Evolutionary conservation across 2,329 filamentous ascomycete genomes (phyloP).

Genomic region (Emmonsiellopsis sp.): DNA sequence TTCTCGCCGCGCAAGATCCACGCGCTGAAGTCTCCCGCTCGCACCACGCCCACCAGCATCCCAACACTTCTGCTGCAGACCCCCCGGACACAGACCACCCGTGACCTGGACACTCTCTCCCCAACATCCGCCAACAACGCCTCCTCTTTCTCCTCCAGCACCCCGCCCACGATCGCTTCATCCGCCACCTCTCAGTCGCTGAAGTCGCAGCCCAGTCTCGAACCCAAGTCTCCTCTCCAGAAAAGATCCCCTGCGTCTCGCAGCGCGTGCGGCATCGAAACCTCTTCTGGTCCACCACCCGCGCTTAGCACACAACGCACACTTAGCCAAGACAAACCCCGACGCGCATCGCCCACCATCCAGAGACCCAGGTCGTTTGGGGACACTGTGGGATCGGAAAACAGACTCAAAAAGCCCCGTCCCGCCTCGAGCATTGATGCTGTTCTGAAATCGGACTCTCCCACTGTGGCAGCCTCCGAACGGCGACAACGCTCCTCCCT

Average conservation of each 20-base stretch:
- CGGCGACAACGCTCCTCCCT: conserved; percentile 8
- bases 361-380: conserved; percentile 9
- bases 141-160: conserved; percentile 12
- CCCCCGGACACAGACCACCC: conserved; percentile 18
- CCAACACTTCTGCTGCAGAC: conserved; percentile 10
- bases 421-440: conserved; percentile 15
- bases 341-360: conserved; percentile 11
- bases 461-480: conserved; percentile 21
- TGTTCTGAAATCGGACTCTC: conserved; percentile 15
- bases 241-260: conserved; percentile 38
- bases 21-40: conserved; percentile 9
- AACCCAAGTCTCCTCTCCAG: conserved; percentile 9
- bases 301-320: conserved; percentile 40
- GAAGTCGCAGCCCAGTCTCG: conserved; percentile 14
- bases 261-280: conserved; percentile 42
- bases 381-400: conserved; percentile 2
- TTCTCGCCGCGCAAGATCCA: conserved; percentile 18
- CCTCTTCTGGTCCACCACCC: conserved; percentile 40
- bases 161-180: conserved; percentile 4
- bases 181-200: conserved; percentile 9
- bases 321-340: conserved; percentile 25
- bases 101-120: conserved; percentile 19
- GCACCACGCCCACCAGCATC: conserved; percentile 1
- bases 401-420: conserved; percentile 7
- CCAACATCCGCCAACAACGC: conserved; percentile 20